Conservation (phyloP, 1,284 basidiomycete genomes). For the Ustilago xerochloae region DNA sequence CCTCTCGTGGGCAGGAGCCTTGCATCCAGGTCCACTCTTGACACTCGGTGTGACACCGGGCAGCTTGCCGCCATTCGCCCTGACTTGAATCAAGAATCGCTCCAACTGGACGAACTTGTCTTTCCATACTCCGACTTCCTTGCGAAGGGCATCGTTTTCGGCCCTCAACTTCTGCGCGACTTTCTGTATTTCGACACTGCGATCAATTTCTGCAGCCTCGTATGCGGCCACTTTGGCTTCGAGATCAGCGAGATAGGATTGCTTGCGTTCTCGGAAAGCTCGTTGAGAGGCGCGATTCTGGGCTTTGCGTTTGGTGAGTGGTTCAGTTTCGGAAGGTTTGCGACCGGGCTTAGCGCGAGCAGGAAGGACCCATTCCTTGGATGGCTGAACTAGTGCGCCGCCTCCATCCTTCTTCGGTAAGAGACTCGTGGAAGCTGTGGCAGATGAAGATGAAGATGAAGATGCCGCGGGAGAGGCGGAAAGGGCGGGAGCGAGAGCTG, state of each 20-base stretch:
- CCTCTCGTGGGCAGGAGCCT: slow-evolving; percentile 48
- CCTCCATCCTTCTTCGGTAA: slow-evolving; percentile 25
- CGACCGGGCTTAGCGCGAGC: slow-evolving; percentile 66
- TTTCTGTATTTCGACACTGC: slow-evolving; percentile 62
- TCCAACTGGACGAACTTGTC: slow-evolving; percentile 46
- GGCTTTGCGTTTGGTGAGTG: slow-evolving; percentile 66
- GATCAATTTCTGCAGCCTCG: slow-evolving; percentile 60
- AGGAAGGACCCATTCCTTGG: slow-evolving; percentile 66
- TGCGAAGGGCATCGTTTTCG: slow-evolving; percentile 51
- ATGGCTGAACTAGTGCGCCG: slow-evolving; percentile 53
- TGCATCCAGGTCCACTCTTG: slow-evolving; percentile 44
- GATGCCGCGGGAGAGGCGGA: slow-evolving; percentile 5
- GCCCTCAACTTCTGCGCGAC: slow-evolving; percentile 55
- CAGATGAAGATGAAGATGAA: not conserved
- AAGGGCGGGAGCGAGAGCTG: not conserved
- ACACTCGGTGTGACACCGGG: slow-evolving; percentile 14
- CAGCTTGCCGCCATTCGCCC: slow-evolving; percentile 20
- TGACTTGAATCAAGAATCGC: slow-evolving; percentile 15
- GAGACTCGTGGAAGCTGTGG: not conserved
- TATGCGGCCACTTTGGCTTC: slow-evolving; percentile 63
- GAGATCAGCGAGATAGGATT: slow-evolving; percentile 55
- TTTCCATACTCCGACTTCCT: slow-evolving; percentile 40
- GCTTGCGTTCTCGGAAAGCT: slow-evolving; percentile 62
- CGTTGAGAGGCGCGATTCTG: slow-evolving; percentile 63
- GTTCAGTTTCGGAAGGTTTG: slow-evolving; percentile 63